Evolutionary conservation across 2,329 filamentous ascomycete species (phyloP).

Genomic region (Mycocentrospora acerina): DNA sequence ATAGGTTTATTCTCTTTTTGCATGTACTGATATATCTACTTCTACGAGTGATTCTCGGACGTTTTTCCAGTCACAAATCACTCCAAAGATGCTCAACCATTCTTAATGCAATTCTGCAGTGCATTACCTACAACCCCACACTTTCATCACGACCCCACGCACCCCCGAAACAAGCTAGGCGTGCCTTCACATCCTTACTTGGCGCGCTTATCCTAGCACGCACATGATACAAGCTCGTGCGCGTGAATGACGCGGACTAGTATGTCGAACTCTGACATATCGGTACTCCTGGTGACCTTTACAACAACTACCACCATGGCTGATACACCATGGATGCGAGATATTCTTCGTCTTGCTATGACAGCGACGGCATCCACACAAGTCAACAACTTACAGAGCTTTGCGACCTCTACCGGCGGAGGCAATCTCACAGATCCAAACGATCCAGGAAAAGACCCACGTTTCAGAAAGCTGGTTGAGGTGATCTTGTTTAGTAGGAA

Average conservation of each 20-base stretch:
- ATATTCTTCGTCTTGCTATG: slow-evolving; percentile 26
- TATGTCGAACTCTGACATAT: slow-evolving; percentile 7
- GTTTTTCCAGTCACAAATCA: no score
- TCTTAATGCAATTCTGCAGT: no score
- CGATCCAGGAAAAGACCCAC: slow-evolving; percentile 40
- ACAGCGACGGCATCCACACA: slow-evolving; percentile 26
- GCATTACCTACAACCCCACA: no score
- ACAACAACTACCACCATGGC: slow-evolving; percentile 9
- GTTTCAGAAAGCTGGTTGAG: slow-evolving; percentile 39
- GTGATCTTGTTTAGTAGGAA: slow-evolving; percentile 42
- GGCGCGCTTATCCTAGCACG: slow-evolving; percentile 16
- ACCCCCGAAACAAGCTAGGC: slow-evolving; percentile 7
- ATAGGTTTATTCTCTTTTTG: no score
- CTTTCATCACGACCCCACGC: no score
- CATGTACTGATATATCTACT: no score
- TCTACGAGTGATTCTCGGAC: no score
- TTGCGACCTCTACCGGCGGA: slow-evolving; percentile 6
- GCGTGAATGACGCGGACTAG: slow-evolving; percentile 9
- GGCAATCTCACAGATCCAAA: slow-evolving; percentile 23
- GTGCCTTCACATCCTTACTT: slow-evolving; percentile 5
- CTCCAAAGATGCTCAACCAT: no score
- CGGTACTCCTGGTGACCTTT: slow-evolving; percentile 1
- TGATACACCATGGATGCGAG: slow-evolving; percentile 22
- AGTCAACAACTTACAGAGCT: slow-evolving; percentile 10
- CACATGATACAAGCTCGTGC: slow-evolving; percentile 6